These are phyloP conservation scores for Chalciporus piperatus DNA, from an alignment of 768 basidiomycete genomes.

Conservation along the genomic window DNA sequence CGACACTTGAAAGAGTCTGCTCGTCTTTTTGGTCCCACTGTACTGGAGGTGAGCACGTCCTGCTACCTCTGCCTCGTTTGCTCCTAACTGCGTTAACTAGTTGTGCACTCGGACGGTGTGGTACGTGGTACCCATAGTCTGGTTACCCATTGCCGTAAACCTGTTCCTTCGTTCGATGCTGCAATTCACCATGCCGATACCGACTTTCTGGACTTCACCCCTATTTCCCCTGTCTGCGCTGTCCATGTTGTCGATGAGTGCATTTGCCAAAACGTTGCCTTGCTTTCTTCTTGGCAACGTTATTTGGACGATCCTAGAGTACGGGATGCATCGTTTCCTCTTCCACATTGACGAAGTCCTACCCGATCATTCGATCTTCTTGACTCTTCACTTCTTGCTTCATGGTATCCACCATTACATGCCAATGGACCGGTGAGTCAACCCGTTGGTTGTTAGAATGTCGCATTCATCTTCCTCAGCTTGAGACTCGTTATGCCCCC, in stretches of 20 bases:
- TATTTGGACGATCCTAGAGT: slow-evolving; percentile 94
- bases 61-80: background rate
- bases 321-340: slow-evolving; percentile 89
- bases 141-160: slow-evolving; percentile 84
- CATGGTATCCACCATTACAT: slow-evolving; percentile 98
- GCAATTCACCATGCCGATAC: slow-evolving; percentile 74
- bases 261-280: slow-evolving; percentile 50
- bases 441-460: background rate
- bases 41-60: slow-evolving; percentile 64
- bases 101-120: slow-evolving; percentile 83
- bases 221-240: slow-evolving; percentile 51
- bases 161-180: slow-evolving; percentile 78
- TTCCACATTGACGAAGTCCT: slow-evolving; percentile 91
- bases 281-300: slow-evolving; percentile 86
- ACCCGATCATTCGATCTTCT: slow-evolving; percentile 77
- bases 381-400: slow-evolving; percentile 86
- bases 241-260: slow-evolving; percentile 45
- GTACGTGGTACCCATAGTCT: slow-evolving; percentile 90
- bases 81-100: slow-evolving; percentile 34
- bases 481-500: slow-evolving; percentile 98
- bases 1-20: slow-evolving; percentile 82
- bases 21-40: slow-evolving; percentile 77
- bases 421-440: slow-evolving; percentile 84
- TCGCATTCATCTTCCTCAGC: slow-evolving; percentile 35
- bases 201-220: slow-evolving; percentile 58